A percentile compares a stretch with the other conserved stretches of the same genome.
Conservation (phyloP, 805 yeast genomes). For the Saturnispora quitensis region DNA sequence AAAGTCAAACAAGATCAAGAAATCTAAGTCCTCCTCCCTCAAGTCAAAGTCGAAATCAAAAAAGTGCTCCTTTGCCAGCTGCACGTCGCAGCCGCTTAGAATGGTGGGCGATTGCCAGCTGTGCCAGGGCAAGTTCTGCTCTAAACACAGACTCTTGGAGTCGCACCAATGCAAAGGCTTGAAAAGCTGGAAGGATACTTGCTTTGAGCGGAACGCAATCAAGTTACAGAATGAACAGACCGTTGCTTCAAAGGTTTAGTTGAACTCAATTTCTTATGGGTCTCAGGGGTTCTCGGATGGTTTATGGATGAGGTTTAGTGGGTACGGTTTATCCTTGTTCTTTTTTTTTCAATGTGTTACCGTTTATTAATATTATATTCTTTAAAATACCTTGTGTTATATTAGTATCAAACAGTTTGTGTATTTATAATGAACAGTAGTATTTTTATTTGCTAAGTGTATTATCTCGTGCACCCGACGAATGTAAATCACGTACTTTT, state of each 20-base stretch:
- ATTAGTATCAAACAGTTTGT: not conserved
- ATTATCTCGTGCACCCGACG: too few relatives aligned
- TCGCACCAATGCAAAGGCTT: conserved; percentile 75
- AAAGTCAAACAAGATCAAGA: not conserved
- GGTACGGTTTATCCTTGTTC: not conserved
- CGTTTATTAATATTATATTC: not conserved
- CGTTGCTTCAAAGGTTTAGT: conserved; percentile 65
- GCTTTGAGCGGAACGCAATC: conserved; percentile 77
- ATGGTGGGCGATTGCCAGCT: conserved; percentile 78
- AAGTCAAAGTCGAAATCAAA: conserved; percentile 33
- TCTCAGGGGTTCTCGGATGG: not conserved
- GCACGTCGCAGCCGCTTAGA: conserved; percentile 55
- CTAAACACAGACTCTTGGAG: conserved; percentile 79
- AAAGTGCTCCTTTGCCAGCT: conserved; percentile 44
- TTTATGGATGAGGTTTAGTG: not conserved
- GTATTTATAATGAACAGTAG: too few relatives aligned
- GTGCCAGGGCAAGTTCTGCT: conserved; percentile 79
- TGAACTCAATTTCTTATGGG: conserved; percentile 17
- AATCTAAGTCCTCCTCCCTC: conserved; percentile 14
- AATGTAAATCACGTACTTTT: not conserved
- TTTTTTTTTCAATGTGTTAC: not conserved
- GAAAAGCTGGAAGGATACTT: conserved; percentile 69
- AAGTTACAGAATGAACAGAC: conserved; percentile 81
- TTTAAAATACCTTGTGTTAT: not conserved
- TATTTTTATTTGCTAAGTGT: too few relatives aligned